Conservation (phyloP, 2,329 filamentous ascomycete species). For the Phaeoacremonium minimum region DNA sequence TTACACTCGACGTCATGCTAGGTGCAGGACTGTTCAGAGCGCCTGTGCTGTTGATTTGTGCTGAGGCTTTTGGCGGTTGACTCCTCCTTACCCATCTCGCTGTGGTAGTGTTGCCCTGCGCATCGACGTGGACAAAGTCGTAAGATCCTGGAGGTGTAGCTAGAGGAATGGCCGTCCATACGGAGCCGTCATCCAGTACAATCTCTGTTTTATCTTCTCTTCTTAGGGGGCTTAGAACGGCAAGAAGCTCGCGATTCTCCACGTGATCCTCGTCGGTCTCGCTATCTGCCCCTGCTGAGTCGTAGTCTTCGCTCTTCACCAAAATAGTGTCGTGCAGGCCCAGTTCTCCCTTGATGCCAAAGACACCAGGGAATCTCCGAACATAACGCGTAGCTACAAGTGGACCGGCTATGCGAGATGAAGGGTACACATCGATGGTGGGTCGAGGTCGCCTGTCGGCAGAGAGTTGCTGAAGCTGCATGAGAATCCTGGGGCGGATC, state of each 20-base stretch:
- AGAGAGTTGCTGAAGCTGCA: slow-evolving; percentile 68
- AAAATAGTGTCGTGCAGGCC: slow-evolving; percentile 69
- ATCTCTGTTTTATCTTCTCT: slow-evolving; percentile 59
- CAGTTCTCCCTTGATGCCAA: slow-evolving; percentile 58
- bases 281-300: slow-evolving; percentile 23
- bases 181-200: slow-evolving; percentile 58
- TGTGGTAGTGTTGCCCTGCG: slow-evolving; percentile 52
- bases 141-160: slow-evolving; percentile 57
- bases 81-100: slow-evolving; percentile 64
- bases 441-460: slow-evolving; percentile 59
- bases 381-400: slow-evolving; percentile 55
- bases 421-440: slow-evolving; percentile 69
- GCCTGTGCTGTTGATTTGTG: slow-evolving; percentile 11
- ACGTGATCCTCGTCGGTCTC: slow-evolving; percentile 37
- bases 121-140: slow-evolving; percentile 60
- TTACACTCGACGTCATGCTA: slow-evolving; percentile 15
- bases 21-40: slow-evolving; percentile 12
- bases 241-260: slow-evolving; percentile 50
- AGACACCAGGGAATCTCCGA: slow-evolving; percentile 59
- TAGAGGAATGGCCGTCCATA: slow-evolving; percentile 51
- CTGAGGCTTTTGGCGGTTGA: slow-evolving; percentile 19
- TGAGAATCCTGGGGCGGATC: slow-evolving; percentile 62
- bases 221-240: slow-evolving; percentile 61
- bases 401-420: slow-evolving; percentile 51
- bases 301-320: slow-evolving; percentile 66